Evolutionary conservation across 2,329 filamentous ascomycete species (phyloP), one percentile per base, ranked within the genome.

Genomic region (Verticillium isaacii): DNA sequence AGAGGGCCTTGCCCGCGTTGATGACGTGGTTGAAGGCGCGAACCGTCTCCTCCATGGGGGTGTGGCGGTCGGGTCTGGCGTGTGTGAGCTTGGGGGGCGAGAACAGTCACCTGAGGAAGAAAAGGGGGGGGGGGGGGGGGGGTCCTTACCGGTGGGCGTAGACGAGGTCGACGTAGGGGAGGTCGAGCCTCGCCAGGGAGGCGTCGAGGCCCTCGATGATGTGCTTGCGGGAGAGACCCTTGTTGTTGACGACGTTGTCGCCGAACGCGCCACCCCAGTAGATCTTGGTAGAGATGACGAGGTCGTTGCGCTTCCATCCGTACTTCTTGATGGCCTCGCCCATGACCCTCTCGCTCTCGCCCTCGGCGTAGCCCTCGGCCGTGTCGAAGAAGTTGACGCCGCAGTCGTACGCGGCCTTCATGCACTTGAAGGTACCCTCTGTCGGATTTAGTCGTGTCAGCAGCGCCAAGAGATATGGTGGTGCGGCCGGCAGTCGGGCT

Each of bases 21-120:
- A 91, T 89, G 60, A 91, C 75, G 72, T 89, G 80, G 77, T 90
- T 90, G 78, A 91, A 90, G 60, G 84, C 86, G 60, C 87, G 84
- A 41, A 91, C 87, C 2, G 83, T 86, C 76, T 91, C 88, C 72
- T 89, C 86, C 76, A 90, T 90, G 2, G 88, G 88, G 0, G 87
- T 90, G 56, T 84, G 77, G 9, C 85, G 81, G 70, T 91, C 89
- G 1, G 87, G 85, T 6, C 64, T 66, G 12, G 17, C 7, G 1
- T 12, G 5, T n/a, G 37, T 58, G 14, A n/a, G 39, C 36, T 34
- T 2, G 36, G 36, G 1, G 29, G 29, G 29, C 4, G 29, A 5
- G 29, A 4, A 29, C 36, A 3, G 5, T 5, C 29, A 5, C 29
- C 3, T 29, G 29, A 37, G 36, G 36, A 37, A 11, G n/a, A 19